A percentile compares a stretch with the other conserved stretches of the same genome.
phyloP scores from a whole-genome alignment of 2,329 filamentous ascomycete genomes.

The Cyphellophora attinorum region DNA sequence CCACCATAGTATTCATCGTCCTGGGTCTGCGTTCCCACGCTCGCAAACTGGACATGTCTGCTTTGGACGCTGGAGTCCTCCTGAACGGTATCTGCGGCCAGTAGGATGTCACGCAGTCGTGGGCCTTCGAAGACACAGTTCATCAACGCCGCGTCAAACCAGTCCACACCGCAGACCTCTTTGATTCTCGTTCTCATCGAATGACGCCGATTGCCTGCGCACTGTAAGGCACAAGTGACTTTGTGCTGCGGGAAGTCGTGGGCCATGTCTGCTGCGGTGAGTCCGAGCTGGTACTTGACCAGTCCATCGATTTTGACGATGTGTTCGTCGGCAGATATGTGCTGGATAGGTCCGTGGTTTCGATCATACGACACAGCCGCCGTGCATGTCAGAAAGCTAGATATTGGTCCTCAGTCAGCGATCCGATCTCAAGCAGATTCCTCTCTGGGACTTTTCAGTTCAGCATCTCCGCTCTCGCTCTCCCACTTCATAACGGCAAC shows the following conservation, averaged over 20 bases:
- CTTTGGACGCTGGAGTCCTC: constrained; percentile 17
- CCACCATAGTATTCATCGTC: constrained; percentile 52
- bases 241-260: constrained; percentile 42
- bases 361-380: constrained; percentile 43
- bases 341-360: constrained; percentile 47
- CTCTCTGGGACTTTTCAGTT: not conserved
- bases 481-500: not conserved
- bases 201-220: constrained; percentile 51
- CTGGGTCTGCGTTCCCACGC: constrained; percentile 41
- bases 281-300: constrained; percentile 32
- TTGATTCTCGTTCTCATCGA: constrained; percentile 51
- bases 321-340: constrained; percentile 25
- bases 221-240: constrained; percentile 49
- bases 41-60: constrained; percentile 48
- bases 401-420: too few species aligned
- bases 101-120: constrained; percentile 42
- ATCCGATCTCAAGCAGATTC: not conserved
- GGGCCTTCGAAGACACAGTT: constrained; percentile 50
- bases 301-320: constrained; percentile 40
- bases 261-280: constrained; percentile 38
- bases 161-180: constrained; percentile 51
- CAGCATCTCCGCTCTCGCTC: not conserved
- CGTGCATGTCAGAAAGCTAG: constrained; percentile 45
- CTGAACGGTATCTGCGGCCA: constrained; percentile 30
- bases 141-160: constrained; percentile 52